Percentiles rank a stretch among this genome's conserved stretches.
phyloP scores from a whole-genome alignment of 1,139 yeast genomes.

The Kodamaea ohmeri region DNA sequence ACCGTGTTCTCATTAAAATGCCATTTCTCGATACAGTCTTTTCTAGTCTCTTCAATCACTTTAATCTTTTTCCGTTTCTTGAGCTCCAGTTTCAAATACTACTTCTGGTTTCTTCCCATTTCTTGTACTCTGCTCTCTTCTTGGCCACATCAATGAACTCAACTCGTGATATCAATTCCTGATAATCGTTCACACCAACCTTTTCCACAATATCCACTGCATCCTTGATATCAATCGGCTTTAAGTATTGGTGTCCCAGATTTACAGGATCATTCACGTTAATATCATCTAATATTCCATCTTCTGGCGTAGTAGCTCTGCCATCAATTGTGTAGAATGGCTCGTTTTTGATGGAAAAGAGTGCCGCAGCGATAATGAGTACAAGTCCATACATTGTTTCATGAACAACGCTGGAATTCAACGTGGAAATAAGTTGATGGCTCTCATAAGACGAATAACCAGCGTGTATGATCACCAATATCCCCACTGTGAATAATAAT shows the following conservation, averaged over 20 bases:
- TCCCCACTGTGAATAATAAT: conserved; percentile 28
- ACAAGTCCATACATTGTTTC: conserved; percentile 44
- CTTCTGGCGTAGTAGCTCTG: conserved; percentile 8
- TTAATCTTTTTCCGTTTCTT: background rate
- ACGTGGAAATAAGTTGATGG: conserved; percentile 35
- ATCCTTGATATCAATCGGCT: conserved; percentile 46
- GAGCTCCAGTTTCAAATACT: background rate
- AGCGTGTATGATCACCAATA: conserved; percentile 40
- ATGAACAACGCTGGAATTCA: conserved; percentile 40
- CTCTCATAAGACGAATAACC: conserved; percentile 53
- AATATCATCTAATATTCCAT: conserved; percentile 18
- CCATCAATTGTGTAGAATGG: conserved; percentile 17
- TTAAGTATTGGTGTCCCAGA: conserved; percentile 29
- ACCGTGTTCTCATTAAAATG: too few relatives aligned
- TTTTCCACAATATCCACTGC: conserved; percentile 45
- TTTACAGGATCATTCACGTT: conserved; percentile 21
- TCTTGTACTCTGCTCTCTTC: conserved; percentile 40
- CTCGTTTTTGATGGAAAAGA: conserved; percentile 26
- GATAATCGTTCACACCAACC: conserved; percentile 45
- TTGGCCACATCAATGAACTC: conserved; percentile 43
- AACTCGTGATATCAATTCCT: conserved; percentile 40
- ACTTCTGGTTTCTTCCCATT: conserved; percentile 27
- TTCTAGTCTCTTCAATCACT: too few relatives aligned
- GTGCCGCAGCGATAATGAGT: conserved; percentile 36
- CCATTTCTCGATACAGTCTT: too few relatives aligned